phyloP scores from a whole-genome alignment of 768 basidiomycete species.

The Lactarius indigo region DNA sequence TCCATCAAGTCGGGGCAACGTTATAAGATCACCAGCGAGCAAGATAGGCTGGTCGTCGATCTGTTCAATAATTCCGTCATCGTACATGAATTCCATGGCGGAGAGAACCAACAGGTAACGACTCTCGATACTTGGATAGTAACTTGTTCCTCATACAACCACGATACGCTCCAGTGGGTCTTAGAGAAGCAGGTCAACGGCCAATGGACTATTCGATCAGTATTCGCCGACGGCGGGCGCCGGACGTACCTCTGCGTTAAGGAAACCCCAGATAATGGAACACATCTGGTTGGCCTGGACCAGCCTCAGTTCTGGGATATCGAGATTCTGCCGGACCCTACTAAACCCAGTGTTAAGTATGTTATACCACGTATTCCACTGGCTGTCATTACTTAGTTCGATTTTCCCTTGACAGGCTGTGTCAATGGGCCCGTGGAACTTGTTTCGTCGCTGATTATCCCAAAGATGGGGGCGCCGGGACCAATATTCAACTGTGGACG shows the following conservation, averaged over 20 bases:
- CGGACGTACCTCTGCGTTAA: background rate
- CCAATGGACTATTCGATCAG: background rate
- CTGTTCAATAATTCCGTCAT: background rate
- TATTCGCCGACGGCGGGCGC: too few species aligned
- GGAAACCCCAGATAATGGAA: background rate
- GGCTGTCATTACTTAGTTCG: background rate
- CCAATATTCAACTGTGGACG: background rate
- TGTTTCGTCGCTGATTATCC: background rate
- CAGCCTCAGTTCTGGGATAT: background rate
- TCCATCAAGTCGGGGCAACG: too few species aligned
- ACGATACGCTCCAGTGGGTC: background rate
- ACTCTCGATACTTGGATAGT: background rate
- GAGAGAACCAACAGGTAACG: background rate
- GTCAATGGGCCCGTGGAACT: background rate
- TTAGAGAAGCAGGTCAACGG: background rate
- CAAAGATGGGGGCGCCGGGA: background rate
- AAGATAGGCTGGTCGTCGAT: too few species aligned
- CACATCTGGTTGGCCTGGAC: background rate
- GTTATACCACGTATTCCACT: background rate
- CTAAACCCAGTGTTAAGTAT: background rate
- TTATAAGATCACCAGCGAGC: too few species aligned
- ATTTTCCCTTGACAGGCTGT: background rate
- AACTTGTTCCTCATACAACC: background rate
- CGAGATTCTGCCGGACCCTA: background rate
- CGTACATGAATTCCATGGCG: background rate